Evolutionary conservation across 768 basidiomycete species (phyloP), one percentile per base, ranked within the genome.

Genomic region (Leccinum obscurum): DNA sequence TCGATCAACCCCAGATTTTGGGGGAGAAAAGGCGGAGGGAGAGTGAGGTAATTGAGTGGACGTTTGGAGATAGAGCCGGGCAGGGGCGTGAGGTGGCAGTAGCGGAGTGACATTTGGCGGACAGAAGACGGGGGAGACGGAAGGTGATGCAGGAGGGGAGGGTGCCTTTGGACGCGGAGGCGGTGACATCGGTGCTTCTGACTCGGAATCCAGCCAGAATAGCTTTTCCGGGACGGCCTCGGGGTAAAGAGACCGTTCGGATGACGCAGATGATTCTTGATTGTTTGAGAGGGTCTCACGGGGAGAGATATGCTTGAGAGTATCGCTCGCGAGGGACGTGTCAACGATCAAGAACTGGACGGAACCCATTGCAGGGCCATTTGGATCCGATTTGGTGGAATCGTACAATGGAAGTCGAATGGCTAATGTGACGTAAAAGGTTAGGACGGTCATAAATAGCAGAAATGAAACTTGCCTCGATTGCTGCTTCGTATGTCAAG

Each of bases 381-480:
- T 67, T 68, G 58, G 22, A 62, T 72, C 70, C 61, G 71, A 58
- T 71, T 55, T 72, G 52, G 63, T 68, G 66, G 68, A 65, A 66
- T 71, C 64, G 60, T 66, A 72, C 66, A 72, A 73, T 73, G 71
- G 71, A 72, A 72, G 71, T 26, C 59, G 70, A 39, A 72, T 55
- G n/a, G 37, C 71, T 72, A 50, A 30, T 41, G 46, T 69, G 69
- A 72, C 71, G 71, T 72, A 72, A 72, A 69, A 35, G 56, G 54
- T 69, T 30, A 73, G 64, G 59, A 66, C 15, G 56, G 64, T 65
- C 66, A 72, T 67, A 68, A 67, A 64, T 62, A 62, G 54, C 64
- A 69, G 35, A 71, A 70, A 73, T 71, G 71, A 72, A 68, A 62
- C 70, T 57, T 64, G 57, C 71, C 70, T 58, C 69, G 71, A 60